Base-by-base conservation (phyloP, 2,329 filamentous ascomycete genomes). In the Zopfia rhizophila region DNA sequence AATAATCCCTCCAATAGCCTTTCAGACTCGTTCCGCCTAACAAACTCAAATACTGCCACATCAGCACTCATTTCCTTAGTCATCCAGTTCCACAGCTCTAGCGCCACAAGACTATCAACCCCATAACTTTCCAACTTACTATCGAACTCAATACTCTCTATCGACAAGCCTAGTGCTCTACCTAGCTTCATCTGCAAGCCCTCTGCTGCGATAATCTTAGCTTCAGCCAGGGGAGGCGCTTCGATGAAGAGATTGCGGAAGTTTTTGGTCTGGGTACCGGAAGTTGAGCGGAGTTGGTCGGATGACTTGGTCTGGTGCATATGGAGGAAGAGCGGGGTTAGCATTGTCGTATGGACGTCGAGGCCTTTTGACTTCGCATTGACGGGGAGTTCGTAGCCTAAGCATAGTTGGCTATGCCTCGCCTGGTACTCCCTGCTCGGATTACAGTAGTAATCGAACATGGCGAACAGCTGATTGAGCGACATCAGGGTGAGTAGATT, bases 81-180 rank as follows among this genome's bases (percentile, higher is more conserved):
- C 14, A 50, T 11, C 46, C 46, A 50, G 28, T 50, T 50, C 30
- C 22, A 30, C 13, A 50, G 17, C 18, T 50, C 46, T 4, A 50
- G 14, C 6, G 23, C 46, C 3, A 50, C 33, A 3, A 50, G 21
- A 3, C 35, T 40, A 25, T 50, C 46, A 4, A 41, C 30, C 3
- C 46, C 46, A 38, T 8, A 27, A n/a, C 24, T 27, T 8, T 27
- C 24, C n/a, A 27, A 27, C 24, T 8, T n/a, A 8, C 8, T 8
- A 27, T 27, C 24, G 24, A 27, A n/a, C 8, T 27, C 24, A 27
- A 27, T 27, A 27, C n/a, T 8, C 24, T 27, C 24, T 4, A 4
- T 3, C 19, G 30, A 12, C 24, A 27, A 27, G 24, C 24, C 24
- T n/a, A 27, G n/a, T 8, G n/a, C 24, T n/a, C 24, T 27, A n/a